Base-by-base conservation (phyloP, 768 basidiomycete species). In the Naganishia friedmannii region DNA sequence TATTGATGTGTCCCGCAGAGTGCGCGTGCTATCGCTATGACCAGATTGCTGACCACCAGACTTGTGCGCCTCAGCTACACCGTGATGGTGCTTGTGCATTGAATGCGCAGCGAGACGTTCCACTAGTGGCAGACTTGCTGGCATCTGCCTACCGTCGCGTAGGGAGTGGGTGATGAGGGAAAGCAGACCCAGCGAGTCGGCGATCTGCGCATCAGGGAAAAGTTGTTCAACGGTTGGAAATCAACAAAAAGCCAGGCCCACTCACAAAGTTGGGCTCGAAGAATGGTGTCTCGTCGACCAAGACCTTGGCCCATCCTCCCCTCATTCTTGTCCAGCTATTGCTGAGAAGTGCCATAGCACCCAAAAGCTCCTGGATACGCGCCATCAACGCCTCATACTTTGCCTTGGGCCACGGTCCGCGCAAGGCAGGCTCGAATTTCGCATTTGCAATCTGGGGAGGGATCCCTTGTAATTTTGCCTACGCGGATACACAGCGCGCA, bases 261-360 rank as follows among this genome's bases (percentile, higher is more conserved):
- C 83, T 72, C 69, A 85, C 86, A 72, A 87, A 86, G 73, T 85
- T 83, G 0, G 87, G 86, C 73, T 87, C 85, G 48, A 87, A 80
- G 67, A 86, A 83, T 39, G 84, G 83, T 1, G 85, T 86, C 58
- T 80, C 77, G 34, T 83, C 82, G 0, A 85, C 77, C 58, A 86
- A 81, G 7, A 72, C 69, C 31, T 77, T 77, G 26, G 84, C 78
- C 83, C 84, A 85, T 19, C 78, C 72, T 0, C 80, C 80, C 32
- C 85, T 82, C 32, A 87, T 75, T 21, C 85, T 80, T 0, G 77
- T 73, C 21, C 87, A 81, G 0, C 86, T 81, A 7, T 82, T 80
- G 2, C 76, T 74, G 21, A 83, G 68, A 29, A 80, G 69, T 5
- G 77, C 77, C n/a, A 85, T 75, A 54, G 77, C 77, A 0, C 75